Evolutionary conservation across 2,329 filamentous ascomycete species (phyloP), one percentile per base, ranked within the genome.

Genomic region (Arthrobotrys entomopaga): DNA sequence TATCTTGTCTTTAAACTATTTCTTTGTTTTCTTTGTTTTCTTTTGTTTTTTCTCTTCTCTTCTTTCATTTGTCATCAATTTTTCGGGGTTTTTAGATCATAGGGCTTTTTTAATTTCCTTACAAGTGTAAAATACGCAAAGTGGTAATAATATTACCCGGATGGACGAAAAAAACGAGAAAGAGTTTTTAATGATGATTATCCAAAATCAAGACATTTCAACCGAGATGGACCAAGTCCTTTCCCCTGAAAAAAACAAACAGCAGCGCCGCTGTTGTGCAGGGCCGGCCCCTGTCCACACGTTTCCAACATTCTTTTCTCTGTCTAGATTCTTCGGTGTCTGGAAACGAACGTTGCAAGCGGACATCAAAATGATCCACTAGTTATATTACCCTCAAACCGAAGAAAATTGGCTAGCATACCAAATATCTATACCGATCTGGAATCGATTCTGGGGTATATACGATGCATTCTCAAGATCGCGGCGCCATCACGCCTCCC

Each of bases 51-150:
- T 16, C 42, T 22, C 52, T 73, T 61, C 49, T 65, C 19, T 11
- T 26, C 42, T 73, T 58, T 72, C 67, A 49, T 72, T 73, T 73
- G 61, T 73, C 34, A 7, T n/a, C n/a, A 40, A 50, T 56, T 52
- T 53, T 24, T 57, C 38, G 50, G 60, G 34, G 54, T 49, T 48
- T 49, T 56, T 73, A 48, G 61, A 57, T 46, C 56, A 22, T 65
- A 70, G 50, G 26, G 34, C 43, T 56, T 61, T 60, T 69, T n/a
- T 48, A 46, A 42, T 59, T 59, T 34, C 19, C 48, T 64, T 73
- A 59, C 61, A 65, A 66, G 64, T 66, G 64, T 61, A 73, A 26
- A 52, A 38, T 65, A 54, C 60, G 19, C n/a, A 19, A 34, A 65
- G 48, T 56, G 65, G 48, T 54, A 58, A 69, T 61, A 46, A 22